A percentile compares a stretch with the other conserved stretches of the same genome.
phyloP scores from a whole-genome alignment of 805 yeast species.

The Candida caryicola region DNA sequence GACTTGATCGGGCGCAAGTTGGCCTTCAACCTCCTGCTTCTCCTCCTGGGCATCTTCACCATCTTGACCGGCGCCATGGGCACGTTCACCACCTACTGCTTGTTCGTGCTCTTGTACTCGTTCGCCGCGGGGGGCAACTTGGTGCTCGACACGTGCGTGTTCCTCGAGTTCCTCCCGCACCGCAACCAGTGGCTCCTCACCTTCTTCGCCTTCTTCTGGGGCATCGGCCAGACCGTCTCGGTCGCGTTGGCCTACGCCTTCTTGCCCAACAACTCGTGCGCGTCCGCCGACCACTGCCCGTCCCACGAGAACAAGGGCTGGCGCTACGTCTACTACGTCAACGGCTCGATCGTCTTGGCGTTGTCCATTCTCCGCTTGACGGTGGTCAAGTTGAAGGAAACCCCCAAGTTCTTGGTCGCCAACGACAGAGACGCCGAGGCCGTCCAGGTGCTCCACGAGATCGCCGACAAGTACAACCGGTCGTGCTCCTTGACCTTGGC shows the following conservation, averaged over 20 bases:
- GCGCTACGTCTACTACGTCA: constrained; percentile 52
- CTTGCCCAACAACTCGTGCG: constrained; percentile 48
- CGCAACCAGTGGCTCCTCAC: constrained; percentile 52
- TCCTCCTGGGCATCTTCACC: constrained; percentile 49
- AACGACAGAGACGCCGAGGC: constrained; percentile 53
- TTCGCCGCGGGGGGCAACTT: constrained; percentile 58
- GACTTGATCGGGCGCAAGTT: constrained; percentile 23
- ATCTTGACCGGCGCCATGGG: constrained; percentile 54
- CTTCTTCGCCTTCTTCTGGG: constrained; percentile 36
- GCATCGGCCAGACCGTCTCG: constrained; percentile 55
- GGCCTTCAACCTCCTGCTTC: constrained; percentile 36
- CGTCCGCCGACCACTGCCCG: constrained; percentile 40
- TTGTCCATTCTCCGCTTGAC: constrained; percentile 34
- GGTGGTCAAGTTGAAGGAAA: constrained; percentile 44
- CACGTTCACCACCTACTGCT: constrained; percentile 47
- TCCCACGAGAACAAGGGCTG: constrained; percentile 54
- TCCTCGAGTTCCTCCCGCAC: constrained; percentile 51
- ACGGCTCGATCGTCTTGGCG: constrained; percentile 45
- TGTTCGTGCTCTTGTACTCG: constrained; percentile 44
- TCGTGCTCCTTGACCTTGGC: constrained; percentile 21
- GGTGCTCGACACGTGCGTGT: constrained; percentile 52
- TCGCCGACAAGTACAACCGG: constrained; percentile 33
- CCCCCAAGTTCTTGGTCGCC: constrained; percentile 55
- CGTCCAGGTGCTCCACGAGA: constrained; percentile 36
- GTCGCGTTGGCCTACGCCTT: constrained; percentile 55